These are phyloP conservation scores for Lenwebbia sp. DNA, from an alignment of 345 rosid species.

Conservation along the genomic window DNA sequence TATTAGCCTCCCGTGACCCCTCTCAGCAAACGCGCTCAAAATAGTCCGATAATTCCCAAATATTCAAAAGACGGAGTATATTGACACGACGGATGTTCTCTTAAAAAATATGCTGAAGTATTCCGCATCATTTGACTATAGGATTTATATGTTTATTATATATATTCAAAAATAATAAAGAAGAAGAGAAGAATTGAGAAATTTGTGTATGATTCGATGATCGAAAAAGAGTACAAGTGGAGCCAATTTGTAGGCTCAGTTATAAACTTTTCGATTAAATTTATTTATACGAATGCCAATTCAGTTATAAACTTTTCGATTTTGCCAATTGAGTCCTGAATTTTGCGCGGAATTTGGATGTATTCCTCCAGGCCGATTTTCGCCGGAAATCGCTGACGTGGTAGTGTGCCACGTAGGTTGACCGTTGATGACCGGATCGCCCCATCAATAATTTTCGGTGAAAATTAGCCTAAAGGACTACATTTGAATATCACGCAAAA, in stretches of 20 bases:
- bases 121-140: not conserved
- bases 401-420: too few species aligned
- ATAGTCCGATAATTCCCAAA: not conserved
- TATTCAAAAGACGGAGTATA: not conserved
- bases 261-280: not conserved
- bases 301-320: not conserved
- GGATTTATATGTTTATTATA: too few species aligned
- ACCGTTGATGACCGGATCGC: too few species aligned
- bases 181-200: too few species aligned
- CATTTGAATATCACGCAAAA: too few species aligned
- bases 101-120: not conserved
- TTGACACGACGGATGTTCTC: not conserved
- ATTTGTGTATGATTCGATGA: too few species aligned
- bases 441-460: too few species aligned
- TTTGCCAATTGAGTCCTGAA: fast-evolving
- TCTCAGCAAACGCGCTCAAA: not conserved
- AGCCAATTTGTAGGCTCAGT: too few species aligned
- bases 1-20: not conserved
- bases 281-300: not conserved
- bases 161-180: too few species aligned
- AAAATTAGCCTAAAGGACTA: too few species aligned
- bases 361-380: fast-evolving
- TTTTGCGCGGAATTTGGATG: fast-evolving
- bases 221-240: too few species aligned
- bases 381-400: too few species aligned